phyloP scores from a whole-genome alignment of 1,284 basidiomycete genomes.

The Pseudozyma pruni region DNA sequence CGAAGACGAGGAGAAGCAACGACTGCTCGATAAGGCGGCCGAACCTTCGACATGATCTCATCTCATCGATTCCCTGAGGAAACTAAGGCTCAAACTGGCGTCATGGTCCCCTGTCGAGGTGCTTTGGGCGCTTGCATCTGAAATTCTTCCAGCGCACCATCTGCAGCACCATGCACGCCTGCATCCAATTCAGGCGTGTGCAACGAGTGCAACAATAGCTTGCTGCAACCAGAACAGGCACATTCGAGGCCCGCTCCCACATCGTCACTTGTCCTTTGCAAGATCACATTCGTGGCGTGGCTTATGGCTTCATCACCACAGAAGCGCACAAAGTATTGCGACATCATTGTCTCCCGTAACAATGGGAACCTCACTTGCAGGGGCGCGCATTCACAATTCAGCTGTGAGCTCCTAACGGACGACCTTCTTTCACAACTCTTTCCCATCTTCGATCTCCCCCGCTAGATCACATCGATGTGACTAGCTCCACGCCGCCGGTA shows the following conservation, averaged over 20 bases:
- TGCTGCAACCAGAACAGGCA: not conserved
- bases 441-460: too few relatives aligned
- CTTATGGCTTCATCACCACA: not conserved
- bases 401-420: too few relatives aligned
- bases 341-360: too few relatives aligned
- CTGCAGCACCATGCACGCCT: conserved; percentile 18
- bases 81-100: not conserved
- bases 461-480: too few relatives aligned
- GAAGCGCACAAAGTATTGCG: too few relatives aligned
- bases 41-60: not conserved
- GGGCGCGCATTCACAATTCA: too few relatives aligned
- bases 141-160: not conserved
- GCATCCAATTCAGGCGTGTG: not conserved
- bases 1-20: conserved; percentile 17
- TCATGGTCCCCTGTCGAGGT: not conserved
- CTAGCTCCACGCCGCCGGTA: too few relatives aligned
- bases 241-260: too few relatives aligned
- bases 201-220: too few relatives aligned
- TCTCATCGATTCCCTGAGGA: not conserved
- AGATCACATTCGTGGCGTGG: conserved; percentile 24
- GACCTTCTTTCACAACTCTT: too few relatives aligned
- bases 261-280: conserved; percentile 2
- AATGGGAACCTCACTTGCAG: too few relatives aligned
- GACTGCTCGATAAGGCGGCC: conserved; percentile 4
- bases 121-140: too few relatives aligned